Conservation (phyloP, 768 basidiomycete species). For the Lactarius evosmus region DNA sequence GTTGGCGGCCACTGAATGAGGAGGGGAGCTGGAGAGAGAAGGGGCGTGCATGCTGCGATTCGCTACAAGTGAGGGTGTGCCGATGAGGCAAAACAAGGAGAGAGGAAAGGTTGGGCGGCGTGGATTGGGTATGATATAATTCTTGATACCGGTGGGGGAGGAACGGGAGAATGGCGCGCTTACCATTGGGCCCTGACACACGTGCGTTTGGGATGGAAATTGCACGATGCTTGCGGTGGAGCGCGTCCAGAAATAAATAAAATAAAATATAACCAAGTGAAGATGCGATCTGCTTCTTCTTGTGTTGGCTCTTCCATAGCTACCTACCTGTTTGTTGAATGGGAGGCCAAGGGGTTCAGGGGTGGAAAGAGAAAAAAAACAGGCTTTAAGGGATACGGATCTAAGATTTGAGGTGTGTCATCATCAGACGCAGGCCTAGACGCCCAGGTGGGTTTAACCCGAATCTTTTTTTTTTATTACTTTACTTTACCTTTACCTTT, state of each 20-base stretch:
- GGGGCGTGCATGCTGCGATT: neutral
- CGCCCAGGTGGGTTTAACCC: conserved; percentile 12
- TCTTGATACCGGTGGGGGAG: neutral
- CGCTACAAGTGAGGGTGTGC: neutral
- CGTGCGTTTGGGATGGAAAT: conserved; percentile 12
- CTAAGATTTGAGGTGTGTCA: conserved; percentile 12
- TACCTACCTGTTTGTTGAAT: neutral
- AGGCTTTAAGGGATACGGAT: conserved; percentile 19
- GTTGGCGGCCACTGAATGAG: neutral
- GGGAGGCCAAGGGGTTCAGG: conserved; percentile 1
- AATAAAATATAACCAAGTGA: neutral
- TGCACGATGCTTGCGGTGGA: neutral
- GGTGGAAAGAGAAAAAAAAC: conserved; percentile 1
- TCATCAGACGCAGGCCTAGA: conserved; percentile 15
- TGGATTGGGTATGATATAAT: neutral
- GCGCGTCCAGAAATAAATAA: neutral
- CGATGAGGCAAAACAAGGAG: neutral
- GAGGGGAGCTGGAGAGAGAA: neutral
- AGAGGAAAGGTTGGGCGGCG: neutral
- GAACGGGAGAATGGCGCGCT: conserved; percentile 9
- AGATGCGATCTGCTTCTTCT: neutral
- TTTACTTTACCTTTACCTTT: neutral
- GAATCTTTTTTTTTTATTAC: conserved; percentile 3
- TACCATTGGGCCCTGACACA: conserved; percentile 2
- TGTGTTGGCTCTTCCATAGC: neutral